Base-by-base conservation (phyloP, 1,284 basidiomycete genomes). In the Cutaneotrichosporon sp. region DNA sequence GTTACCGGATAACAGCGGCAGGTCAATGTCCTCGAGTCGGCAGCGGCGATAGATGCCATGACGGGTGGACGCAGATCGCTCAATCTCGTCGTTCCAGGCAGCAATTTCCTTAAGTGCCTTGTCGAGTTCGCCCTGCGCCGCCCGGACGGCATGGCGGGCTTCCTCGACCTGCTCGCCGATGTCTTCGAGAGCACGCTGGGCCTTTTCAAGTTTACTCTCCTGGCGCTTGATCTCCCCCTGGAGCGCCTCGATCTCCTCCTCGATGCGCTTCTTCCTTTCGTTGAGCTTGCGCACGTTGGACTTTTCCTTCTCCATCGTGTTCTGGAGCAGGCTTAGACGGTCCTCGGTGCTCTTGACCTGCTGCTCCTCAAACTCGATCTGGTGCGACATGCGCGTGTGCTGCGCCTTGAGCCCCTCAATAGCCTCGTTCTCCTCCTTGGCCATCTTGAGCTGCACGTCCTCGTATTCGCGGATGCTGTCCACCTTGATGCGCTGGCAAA, bases 391-490 rank as follows among this genome's bases (percentile, higher is more conserved):
- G 18, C 93, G 82, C 3, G 88, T 86, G 52, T 93, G 86, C 71
- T 97, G 91, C 12, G 86, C 87, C 58, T 92, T 85, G 67, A 85
- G 96, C 49, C 86, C 81, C 60, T 93, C 77, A 52, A 89, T 79
- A 3, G 88, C 89, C 62, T 89, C 88, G 66, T 82, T 88, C 72
- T 92, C 90, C 63, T 88, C 86, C 68, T 90, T 84, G 1, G 88
- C 88, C 20, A 88, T 81, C 69, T 86, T 88, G 30, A 97, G 79
- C 67, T 97, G 92, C 17, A 88, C 83, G 68, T 90, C 87, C 74
- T 98, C 94, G 71, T 97, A 99, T 59, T 96, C 90, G 40, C 94
- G 84, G 58, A 98, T 93, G 75, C 87, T 85, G 33, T 76, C 72
- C 9, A 97, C 86, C 5, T 84, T 82, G 62, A 98, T 92, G 52